Base-by-base conservation (phyloP, 805 yeast species). In the Grigorovia transvaalensis region DNA sequence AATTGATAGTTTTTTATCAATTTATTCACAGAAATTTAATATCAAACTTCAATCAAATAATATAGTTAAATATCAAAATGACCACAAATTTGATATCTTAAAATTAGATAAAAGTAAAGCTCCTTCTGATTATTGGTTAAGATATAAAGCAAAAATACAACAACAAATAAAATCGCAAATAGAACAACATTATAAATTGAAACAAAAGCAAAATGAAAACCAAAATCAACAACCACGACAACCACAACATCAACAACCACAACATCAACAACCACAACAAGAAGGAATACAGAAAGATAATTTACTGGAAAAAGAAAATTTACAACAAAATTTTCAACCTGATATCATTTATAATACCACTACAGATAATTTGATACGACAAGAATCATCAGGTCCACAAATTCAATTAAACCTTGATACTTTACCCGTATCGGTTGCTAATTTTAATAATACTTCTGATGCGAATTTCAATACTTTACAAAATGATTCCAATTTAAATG, bases 71-170 rank as follows among this genome's bases (percentile, higher is more conserved):
- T 58, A 64, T 53, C 50, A 40, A 17, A 50, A 58, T 18, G 51
- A 43, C 19, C 50, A 57, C 18, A 57, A 57, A 44, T 64, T 62
- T 51, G 45, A 43, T 17, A 48, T 55, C 40, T 51, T 61, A 11
- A 52, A 52, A 30, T 8, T 17, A 3, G 54, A 58, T 47, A 45
- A 29, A 17, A 51, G 57, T 12, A 60, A 60, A 47, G 70, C 70
- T 1, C 68, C 70, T 9, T 47, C 55, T 3, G 61, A 62, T 46
- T 66, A 66, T 42, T 66, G 70, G 70, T 53, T 53, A 19, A 55
- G 55, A 19, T 57, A 62, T 45, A 51, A 54, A 13, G 54, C 57
- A 13, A 49, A 50, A 5, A 46, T 52, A 41, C 49, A 38, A 12
- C 50, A 43, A 35, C 44, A 38, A 44, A 48, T 47, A 11, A 48